These are phyloP conservation scores for Inonotus obliquus DNA, from an alignment of 1,284 basidiomycete genomes.

Conservation along the genomic window DNA sequence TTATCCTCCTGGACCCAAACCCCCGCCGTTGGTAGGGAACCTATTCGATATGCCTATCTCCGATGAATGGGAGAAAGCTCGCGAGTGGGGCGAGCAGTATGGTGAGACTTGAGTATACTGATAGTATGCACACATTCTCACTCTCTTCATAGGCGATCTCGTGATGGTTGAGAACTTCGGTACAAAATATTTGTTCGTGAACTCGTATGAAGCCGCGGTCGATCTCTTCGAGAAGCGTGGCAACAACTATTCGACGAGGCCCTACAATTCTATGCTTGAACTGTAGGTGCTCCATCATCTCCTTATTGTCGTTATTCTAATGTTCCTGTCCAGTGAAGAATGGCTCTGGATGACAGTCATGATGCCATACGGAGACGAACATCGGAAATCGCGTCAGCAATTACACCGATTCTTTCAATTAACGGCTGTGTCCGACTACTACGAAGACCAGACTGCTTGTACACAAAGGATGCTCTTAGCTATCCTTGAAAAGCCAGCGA, in stretches of 20 bases:
- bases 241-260: conserved; percentile 22
- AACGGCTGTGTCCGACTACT: neutral
- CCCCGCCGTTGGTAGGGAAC: conserved; percentile 48
- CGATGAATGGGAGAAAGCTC: conserved; percentile 50
- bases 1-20: conserved; percentile 49
- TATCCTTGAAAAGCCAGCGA: neutral
- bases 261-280: conserved; percentile 16
- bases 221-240: conserved; percentile 26
- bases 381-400: neutral
- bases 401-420: conserved; percentile 3
- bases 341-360: conserved; percentile 8
- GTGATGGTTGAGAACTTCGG: conserved; percentile 27
- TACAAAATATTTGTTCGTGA: conserved; percentile 23
- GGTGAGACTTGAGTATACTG: conserved; percentile 2
- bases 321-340: neutral
- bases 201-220: conserved; percentile 21
- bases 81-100: conserved; percentile 39
- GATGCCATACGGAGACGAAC: conserved; percentile 11
- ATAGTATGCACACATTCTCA: neutral
- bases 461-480: conserved; percentile 1
- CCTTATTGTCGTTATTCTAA: neutral
- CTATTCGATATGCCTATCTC: conserved; percentile 50
- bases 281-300: neutral
- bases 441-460: neutral
- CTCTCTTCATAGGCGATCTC: conserved; percentile 23